These are phyloP conservation scores for Xylaria arbuscula DNA, from an alignment of 2,329 filamentous ascomycete genomes.

Conservation along the genomic window DNA sequence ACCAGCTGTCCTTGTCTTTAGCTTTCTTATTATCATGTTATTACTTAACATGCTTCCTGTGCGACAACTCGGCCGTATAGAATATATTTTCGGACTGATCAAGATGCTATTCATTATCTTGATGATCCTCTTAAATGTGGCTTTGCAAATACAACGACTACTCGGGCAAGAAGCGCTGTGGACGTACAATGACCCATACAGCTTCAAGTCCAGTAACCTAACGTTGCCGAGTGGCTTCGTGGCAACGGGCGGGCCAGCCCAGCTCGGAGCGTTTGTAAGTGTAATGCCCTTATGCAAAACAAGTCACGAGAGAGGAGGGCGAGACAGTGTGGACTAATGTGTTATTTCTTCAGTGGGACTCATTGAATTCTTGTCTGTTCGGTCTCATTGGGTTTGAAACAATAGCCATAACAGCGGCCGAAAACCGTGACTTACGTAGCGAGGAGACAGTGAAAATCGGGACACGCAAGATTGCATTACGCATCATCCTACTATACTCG, in stretches of 20 bases:
- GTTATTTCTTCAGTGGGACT: conserved; percentile 50
- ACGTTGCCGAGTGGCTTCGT: conserved; percentile 46
- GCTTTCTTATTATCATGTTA: conserved; percentile 22
- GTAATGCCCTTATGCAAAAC: background rate
- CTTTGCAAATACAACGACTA: conserved; percentile 49
- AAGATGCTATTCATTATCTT: conserved; percentile 22
- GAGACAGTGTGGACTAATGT: background rate
- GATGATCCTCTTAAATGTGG: conserved; percentile 49
- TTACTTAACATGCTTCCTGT: conserved; percentile 23
- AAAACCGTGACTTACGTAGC: conserved; percentile 55
- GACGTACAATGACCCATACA: conserved; percentile 51
- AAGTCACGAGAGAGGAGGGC: background rate
- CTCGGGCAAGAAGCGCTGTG: conserved; percentile 46
- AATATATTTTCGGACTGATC: conserved; percentile 22
- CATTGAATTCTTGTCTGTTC: conserved; percentile 56
- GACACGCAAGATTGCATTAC: conserved; percentile 44
- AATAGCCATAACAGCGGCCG: conserved; percentile 79
- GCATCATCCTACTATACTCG: conserved; percentile 57
- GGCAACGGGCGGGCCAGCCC: conserved; percentile 45
- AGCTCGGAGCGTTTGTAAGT: conserved; percentile 48
- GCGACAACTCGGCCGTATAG: conserved; percentile 19
- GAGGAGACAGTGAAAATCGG: conserved; percentile 59
- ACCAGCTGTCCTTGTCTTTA: conserved; percentile 19
- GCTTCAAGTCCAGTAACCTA: conserved; percentile 47
- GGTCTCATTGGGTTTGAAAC: conserved; percentile 81